Evolutionary conservation across 495 filamentous ascomycete species (phyloP).

Genomic region (Neurospora sp.): DNA sequence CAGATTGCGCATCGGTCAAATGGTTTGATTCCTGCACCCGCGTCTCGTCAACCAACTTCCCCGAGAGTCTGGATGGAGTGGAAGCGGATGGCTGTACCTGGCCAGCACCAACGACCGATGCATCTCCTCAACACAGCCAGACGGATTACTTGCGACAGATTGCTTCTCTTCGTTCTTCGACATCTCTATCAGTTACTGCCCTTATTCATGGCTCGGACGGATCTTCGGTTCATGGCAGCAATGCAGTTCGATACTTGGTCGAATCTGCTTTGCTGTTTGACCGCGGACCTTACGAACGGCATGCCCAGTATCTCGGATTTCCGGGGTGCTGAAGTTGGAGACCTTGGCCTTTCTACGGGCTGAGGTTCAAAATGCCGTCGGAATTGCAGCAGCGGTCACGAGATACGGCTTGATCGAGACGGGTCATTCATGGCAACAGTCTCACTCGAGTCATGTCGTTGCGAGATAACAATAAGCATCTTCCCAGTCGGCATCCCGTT

Average conservation of each 20-base stretch:
- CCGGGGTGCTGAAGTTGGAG: constrained; percentile 14
- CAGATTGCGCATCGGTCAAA: constrained; percentile 21
- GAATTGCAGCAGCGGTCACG: constrained; percentile 8
- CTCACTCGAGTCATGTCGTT: constrained; percentile 4
- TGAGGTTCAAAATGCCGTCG: constrained; percentile 2
- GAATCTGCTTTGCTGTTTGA: constrained; percentile 1
- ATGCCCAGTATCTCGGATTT: constrained; percentile 18
- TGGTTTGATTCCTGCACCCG: constrained; percentile 4
- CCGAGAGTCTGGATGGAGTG: background rate
- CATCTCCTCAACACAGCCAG: constrained; percentile 15
- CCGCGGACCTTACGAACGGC: constrained; percentile 22
- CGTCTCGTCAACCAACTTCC: background rate
- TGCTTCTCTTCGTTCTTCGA: constrained; percentile 26
- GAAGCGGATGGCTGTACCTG: constrained; percentile 7
- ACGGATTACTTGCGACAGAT: constrained; percentile 15
- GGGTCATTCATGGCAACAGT: background rate
- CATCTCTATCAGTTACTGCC: constrained; percentile 17
- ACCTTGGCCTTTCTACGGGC: constrained; percentile 3
- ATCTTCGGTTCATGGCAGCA: constrained; percentile 1
- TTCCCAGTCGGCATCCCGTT: constrained; percentile 8
- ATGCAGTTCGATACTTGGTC: background rate
- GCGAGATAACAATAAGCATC: constrained; percentile 9
- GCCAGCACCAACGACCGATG: constrained; percentile 20
- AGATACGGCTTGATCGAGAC: constrained; percentile 3
- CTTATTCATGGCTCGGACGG: constrained; percentile 14